Conservation (phyloP, 1,284 basidiomycete species). For the Marasmius fiardii region DNA sequence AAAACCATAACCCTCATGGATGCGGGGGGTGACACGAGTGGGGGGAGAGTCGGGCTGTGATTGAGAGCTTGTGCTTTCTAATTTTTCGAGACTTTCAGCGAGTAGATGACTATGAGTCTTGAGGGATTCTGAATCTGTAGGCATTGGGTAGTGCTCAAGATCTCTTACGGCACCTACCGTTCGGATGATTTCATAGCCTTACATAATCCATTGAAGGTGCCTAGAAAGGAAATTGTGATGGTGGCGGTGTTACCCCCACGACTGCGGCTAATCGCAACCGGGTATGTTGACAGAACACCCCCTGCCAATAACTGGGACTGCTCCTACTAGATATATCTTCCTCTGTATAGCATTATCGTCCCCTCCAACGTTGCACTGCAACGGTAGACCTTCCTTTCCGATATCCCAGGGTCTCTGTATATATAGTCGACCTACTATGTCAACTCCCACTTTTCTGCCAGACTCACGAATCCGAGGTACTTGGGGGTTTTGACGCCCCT, state of each 20-base stretch:
- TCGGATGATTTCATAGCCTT: not conserved
- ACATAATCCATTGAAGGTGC: not conserved
- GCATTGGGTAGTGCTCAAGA: too few species aligned
- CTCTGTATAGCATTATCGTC: conserved; percentile 8
- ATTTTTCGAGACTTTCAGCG: conserved; percentile 9
- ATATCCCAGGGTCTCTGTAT: conserved; percentile 12
- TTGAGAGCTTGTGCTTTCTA: conserved; percentile 4
- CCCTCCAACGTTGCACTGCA: conserved; percentile 14
- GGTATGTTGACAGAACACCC: conserved; percentile 1
- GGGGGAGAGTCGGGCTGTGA: conserved; percentile 6
- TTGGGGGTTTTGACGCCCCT: conserved; percentile 5
- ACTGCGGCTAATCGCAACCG: not conserved
- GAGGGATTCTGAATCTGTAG: not conserved
- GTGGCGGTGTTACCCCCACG: not conserved
- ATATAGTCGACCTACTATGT: conserved; percentile 7
- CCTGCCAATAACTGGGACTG: not conserved
- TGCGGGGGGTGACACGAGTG: conserved; percentile 32
- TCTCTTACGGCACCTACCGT: too few species aligned
- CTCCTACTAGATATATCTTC: conserved; percentile 1
- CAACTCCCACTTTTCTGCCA: conserved; percentile 6
- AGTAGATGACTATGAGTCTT: conserved; percentile 12
- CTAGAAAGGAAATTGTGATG: not conserved
- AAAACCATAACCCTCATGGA: conserved; percentile 80
- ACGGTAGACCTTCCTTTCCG: conserved; percentile 13
- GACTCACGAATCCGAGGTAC: conserved; percentile 9